phyloP scores from a whole-genome alignment of 768 basidiomycete genomes.

The Sutorius australiensis region DNA sequence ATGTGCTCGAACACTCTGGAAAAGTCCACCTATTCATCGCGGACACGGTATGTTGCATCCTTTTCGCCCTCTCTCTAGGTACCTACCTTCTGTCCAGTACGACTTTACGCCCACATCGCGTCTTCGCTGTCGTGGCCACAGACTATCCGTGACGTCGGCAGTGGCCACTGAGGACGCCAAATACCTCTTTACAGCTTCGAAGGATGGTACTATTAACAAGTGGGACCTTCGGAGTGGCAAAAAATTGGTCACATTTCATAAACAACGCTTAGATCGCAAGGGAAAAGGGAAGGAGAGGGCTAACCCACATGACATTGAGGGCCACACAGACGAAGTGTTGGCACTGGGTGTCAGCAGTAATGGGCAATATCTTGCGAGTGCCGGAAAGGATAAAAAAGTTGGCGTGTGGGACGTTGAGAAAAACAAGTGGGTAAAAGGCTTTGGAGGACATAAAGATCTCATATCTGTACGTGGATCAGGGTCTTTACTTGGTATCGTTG shows the following conservation, averaged over 20 bases:
- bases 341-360: conserved; percentile 81
- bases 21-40: conserved; percentile 82
- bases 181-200: conserved; percentile 83
- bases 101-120: conserved; percentile 42
- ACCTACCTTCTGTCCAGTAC: conserved; percentile 39
- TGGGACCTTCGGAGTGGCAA: conserved; percentile 72
- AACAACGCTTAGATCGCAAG: conserved; percentile 47
- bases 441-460: conserved; percentile 72
- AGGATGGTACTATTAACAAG: conserved; percentile 86
- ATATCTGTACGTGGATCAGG: conserved; percentile 57
- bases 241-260: conserved; percentile 56
- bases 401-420: conserved; percentile 84
- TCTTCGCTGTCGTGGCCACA: conserved; percentile 70
- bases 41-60: conserved; percentile 49
- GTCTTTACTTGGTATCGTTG: conserved; percentile 31
- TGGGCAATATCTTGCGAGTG: conserved; percentile 81
- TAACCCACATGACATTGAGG: conserved; percentile 47
- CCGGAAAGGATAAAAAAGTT: conserved; percentile 76
- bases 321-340: conserved; percentile 86
- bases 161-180: conserved; percentile 68
- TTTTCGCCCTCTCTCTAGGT: background rate
- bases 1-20: conserved; percentile 86
- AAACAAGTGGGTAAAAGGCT: conserved; percentile 72
- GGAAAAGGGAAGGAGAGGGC: conserved; percentile 58
- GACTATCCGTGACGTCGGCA: conserved; percentile 78